Conservation (phyloP, 78 protist species). For the Planoprotostelium fungivorum region DNA sequence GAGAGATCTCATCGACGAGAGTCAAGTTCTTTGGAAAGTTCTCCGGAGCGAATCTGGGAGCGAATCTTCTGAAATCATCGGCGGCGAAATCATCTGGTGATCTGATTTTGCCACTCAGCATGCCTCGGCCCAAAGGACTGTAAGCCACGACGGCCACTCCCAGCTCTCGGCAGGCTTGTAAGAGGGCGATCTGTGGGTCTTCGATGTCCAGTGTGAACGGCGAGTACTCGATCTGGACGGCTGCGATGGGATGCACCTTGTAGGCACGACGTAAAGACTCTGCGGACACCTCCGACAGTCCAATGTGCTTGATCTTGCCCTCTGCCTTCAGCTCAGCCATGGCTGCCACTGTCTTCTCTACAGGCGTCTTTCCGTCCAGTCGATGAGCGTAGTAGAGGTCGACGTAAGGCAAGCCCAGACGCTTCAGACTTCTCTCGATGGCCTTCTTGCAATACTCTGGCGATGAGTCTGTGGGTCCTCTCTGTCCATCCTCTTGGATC, state of each 20-base stretch:
- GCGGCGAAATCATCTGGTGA: constrained; percentile 1
- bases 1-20: constrained; percentile 4
- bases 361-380: background rate
- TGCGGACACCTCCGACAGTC: background rate
- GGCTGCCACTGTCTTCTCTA: background rate
- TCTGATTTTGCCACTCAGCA: constrained; percentile 12
- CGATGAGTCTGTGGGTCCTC: background rate
- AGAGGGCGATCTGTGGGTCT: background rate
- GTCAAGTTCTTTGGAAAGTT: background rate
- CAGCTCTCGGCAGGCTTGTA: constrained; percentile 5
- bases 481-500: background rate
- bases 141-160: constrained; percentile 22
- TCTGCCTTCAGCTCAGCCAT: background rate
- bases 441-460: background rate
- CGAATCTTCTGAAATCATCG: background rate
- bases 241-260: constrained; percentile 5
- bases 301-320: background rate
- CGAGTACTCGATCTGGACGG: constrained; percentile 19
- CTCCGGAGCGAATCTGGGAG: constrained; percentile 17
- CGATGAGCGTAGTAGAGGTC: constrained; percentile 34
- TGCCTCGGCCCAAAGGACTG: constrained; percentile 32
- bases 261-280: background rate
- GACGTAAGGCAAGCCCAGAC: constrained; percentile 11
- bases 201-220: constrained; percentile 29
- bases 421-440: background rate